Evolutionary conservation across 75 land plant species (phyloP), one percentile per base, ranked within the genome.

Genomic region (Larix kaempferi): DNA sequence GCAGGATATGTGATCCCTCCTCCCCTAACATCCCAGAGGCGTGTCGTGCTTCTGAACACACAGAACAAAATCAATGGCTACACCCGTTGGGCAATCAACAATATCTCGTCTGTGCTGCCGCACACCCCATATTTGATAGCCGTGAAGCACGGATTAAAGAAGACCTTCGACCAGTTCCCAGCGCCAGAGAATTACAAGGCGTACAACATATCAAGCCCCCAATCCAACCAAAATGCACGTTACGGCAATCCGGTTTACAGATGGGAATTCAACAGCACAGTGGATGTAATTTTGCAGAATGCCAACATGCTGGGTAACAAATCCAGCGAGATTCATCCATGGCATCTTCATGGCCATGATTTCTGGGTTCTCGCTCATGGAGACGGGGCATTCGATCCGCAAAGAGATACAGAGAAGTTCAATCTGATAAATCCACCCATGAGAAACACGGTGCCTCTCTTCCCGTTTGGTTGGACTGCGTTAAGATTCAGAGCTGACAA

Each of bases 311-410:
- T 89, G 78, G 57, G 19, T 4, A n/a, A 37, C 0, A 83, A 88
- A 78, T 84, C 82, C 41, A 92, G 95, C 66, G 98, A 95, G 86
- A 91, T 91, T 6, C 99, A 96, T 77, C 97, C 94, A 0, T 92
- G 97, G 89, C 97, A 94, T 80, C 78, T 96, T 26, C 94, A 96
- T 25, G 99, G 99, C 5, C 93, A 94, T 64, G 93, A 93, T 62
- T 96, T 96, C 78, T 96, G 94, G 89, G 91, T 96, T 1, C 59
- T 94, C 44, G 97, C 93, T 2, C 84, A 87, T 60, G 98, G 98
- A 21, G 27, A 74, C 10, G 96, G 99, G 3, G 80, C 71, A 78
- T 96, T 88, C 74, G 81, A 93, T 37, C 79, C 82, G 2, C 33
- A 21, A 0, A 78, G 52, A 4, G 89, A 91, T 69, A 73, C 80